phyloP scores from a whole-genome alignment of 441 rosid genomes.

The Populus hybrid region DNA sequence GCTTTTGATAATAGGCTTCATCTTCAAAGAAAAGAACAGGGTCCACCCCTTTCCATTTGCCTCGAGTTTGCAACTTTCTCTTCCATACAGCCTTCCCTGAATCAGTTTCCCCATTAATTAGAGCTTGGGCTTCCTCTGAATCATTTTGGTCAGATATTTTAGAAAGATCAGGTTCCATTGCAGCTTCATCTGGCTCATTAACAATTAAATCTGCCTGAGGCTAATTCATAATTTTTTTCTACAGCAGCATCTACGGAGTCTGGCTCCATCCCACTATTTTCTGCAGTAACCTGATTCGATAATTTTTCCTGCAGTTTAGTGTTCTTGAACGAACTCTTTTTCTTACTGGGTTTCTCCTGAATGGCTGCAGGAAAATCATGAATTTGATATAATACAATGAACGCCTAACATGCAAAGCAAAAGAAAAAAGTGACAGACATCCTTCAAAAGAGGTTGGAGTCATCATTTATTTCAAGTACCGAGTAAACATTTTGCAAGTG shows the following conservation, averaged over 20 bases:
- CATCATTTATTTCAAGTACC: no score
- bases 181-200: conserved; percentile 32
- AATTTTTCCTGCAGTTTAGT: conserved; percentile 29
- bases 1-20: conserved; percentile 56
- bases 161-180: conserved; percentile 31
- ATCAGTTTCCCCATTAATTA: conserved; percentile 36
- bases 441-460: background rate
- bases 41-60: conserved; percentile 90
- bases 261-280: conserved; percentile 27
- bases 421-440: background rate
- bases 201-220: conserved; percentile 37
- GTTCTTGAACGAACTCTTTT: conserved; percentile 25
- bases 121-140: conserved; percentile 32
- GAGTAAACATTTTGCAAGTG: background rate
- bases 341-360: conserved; percentile 43
- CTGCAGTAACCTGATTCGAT: conserved; percentile 30
- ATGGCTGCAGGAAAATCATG: conserved; percentile 31
- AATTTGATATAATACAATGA: background rate
- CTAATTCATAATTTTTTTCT: conserved; percentile 40
- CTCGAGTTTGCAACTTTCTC: conserved; percentile 71
- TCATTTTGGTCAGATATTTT: conserved; percentile 22
- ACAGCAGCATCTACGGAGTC: conserved; percentile 32
- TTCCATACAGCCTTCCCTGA: conserved; percentile 41
- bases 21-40: conserved; percentile 87
- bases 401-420: conserved; percentile 3